Base-by-base conservation (phyloP, 352 stramenopile genomes). In the Globisporangium ultimum region DNA sequence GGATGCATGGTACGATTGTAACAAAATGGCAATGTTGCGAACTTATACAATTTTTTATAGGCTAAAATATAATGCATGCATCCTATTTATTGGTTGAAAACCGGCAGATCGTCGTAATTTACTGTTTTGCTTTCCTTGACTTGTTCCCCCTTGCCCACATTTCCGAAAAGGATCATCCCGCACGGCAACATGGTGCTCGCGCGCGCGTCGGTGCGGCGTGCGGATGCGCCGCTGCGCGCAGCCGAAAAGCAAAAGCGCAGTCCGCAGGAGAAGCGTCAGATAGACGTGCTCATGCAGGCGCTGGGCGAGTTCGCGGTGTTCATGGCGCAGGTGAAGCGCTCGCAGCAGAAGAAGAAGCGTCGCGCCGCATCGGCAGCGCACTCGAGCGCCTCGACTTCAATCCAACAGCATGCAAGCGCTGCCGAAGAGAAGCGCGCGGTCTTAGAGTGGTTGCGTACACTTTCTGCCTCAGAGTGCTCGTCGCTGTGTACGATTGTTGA, bases 401-500 rank as follows among this genome's bases (percentile, higher is more conserved):
- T 8, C 12, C 40, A 45, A 18, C 45, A 49, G 20, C 48, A 36
- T n/a, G 34, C 41, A 6, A 48, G 8, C 38, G 46, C 18, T 9
- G 18, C 43, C n/a, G 36, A 60, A 12, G 59, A 77, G 49, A 84
- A 79, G 55, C 61, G 56, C 17, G 51, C 60, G 18, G 54, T 89
- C 14, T 57, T 88, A 41, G 64, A 66, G 55, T 92, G 85, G 83
- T 52, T 94, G 10, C 67, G 54, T 13, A 52, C 55, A 9, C 55
- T 89, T 5, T 70, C 55, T 3, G 45, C 71, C 0, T 54, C 64
- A 36, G 78, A 91, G 46, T 70, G 84, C 60, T 67, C 71, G 51
- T 91, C 85, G 47, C 60, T 94, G 28, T 81, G 71, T 53, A 79
- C 72, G 32, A 68, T 91, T 21, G 76, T 81, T 17, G 81, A 94